A percentile compares a stretch with the other conserved stretches of the same genome.
These are phyloP conservation scores for Scenedesmus sp. DNA, from an alignment of 163 green algal genomes.

Conservation along the genomic window DNA sequence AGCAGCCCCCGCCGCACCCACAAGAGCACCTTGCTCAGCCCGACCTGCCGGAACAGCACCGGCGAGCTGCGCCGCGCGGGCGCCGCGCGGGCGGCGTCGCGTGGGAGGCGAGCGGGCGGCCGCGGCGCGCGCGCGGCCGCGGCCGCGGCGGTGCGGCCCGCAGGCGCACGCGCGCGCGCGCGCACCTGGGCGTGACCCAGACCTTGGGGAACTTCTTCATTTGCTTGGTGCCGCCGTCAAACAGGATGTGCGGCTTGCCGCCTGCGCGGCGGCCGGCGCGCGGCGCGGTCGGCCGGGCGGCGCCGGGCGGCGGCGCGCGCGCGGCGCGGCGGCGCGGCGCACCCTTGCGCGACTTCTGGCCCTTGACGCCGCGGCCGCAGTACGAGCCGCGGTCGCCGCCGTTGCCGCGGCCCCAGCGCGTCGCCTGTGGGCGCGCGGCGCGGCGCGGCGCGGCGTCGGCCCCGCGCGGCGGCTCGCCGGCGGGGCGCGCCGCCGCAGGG, in stretches of 20 bases:
- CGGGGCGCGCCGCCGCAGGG: no score
- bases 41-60: slow-evolving; percentile 61
- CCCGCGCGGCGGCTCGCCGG: no score
- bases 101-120: no score
- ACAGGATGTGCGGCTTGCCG: slow-evolving; percentile 50
- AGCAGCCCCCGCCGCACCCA: slow-evolving; percentile 67
- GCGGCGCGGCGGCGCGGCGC: not conserved
- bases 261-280: no score
- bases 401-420: slow-evolving; percentile 68
- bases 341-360: slow-evolving; percentile 71
- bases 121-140: no score
- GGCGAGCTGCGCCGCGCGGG: slow-evolving; percentile 37
- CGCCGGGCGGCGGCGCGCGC: no score
- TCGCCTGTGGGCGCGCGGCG: no score
- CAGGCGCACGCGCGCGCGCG: not conserved
- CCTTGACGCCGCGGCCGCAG: slow-evolving; percentile 78
- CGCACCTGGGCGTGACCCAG: slow-evolving; percentile 33
- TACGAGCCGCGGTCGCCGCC: slow-evolving; percentile 70
- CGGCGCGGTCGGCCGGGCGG: no score
- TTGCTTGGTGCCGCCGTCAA: slow-evolving; percentile 71
- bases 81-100: no score
- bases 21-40: slow-evolving; percentile 56
- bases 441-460: no score
- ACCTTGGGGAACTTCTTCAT: slow-evolving; percentile 50
- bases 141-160: no score